These are phyloP conservation scores for Lipomyces anomalus DNA, from an alignment of 805 yeast species.

Conservation along the genomic window DNA sequence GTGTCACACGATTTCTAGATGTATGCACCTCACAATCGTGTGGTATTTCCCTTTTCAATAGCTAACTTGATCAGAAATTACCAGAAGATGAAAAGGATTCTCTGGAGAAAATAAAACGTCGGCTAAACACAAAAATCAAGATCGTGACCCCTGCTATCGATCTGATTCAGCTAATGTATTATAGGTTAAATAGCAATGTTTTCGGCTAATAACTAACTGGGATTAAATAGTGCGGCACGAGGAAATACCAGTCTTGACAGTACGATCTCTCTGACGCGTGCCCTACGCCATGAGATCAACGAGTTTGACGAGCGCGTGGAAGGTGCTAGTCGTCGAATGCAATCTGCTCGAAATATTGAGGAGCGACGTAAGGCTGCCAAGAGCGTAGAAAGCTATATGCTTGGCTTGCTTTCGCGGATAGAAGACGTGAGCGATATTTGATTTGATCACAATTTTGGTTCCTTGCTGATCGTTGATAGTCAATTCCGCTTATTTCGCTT, in stretches of 20 bases:
- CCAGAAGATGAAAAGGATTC: conserved; percentile 49
- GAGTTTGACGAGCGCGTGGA: conserved; percentile 49
- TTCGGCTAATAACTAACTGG: background rate
- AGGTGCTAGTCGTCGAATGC: conserved; percentile 33
- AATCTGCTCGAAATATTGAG: conserved; percentile 24
- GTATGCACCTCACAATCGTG: conserved; percentile 9
- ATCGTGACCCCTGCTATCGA: conserved; percentile 65
- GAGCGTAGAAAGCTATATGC: conserved; percentile 48
- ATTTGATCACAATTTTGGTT: background rate
- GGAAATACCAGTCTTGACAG: conserved; percentile 55
- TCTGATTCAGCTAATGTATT: conserved; percentile 47
- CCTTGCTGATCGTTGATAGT: conserved; percentile 16
- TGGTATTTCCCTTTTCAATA: background rate
- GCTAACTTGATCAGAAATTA: conserved; percentile 16
- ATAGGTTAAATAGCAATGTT: background rate
- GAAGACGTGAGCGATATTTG: conserved; percentile 40
- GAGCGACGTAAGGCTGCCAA: conserved; percentile 37
- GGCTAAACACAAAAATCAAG: conserved; percentile 52
- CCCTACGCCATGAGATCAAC: conserved; percentile 53
- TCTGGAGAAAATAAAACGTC: conserved; percentile 40
- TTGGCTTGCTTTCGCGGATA: conserved; percentile 45
- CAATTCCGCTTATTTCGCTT: conserved; percentile 61
- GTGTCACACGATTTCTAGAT: conserved; percentile 52
- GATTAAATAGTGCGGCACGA: conserved; percentile 41
- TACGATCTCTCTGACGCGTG: conserved; percentile 49